These are phyloP conservation scores for Carex pumila DNA, from an alignment of 176 grass and related monocot species.

Conservation along the genomic window DNA sequence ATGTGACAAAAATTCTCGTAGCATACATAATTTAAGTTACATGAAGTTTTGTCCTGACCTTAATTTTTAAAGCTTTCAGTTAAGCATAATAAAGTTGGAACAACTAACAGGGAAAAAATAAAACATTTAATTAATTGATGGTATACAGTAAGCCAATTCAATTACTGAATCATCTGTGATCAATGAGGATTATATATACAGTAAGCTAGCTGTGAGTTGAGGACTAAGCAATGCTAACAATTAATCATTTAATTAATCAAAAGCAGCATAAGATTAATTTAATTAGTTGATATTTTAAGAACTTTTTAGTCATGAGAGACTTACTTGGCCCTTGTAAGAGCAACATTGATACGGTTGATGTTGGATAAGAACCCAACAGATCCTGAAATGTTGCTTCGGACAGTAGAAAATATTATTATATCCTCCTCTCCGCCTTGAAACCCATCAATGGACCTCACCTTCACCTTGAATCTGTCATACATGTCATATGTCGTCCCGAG, in stretches of 20 bases:
- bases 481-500: constrained; percentile 21
- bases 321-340: constrained; percentile 17
- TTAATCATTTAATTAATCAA: too few relatives aligned
- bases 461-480: constrained; percentile 24
- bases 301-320: neutral
- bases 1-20: neutral
- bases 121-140: neutral
- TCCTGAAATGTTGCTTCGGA: constrained; percentile 11
- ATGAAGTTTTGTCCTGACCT: neutral
- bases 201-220: neutral
- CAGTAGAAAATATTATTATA: constrained; percentile 54
- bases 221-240: too few relatives aligned
- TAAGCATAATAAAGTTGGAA: neutral
- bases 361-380: constrained; percentile 12
- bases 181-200: neutral
- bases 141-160: too few relatives aligned
- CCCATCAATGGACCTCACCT: constrained; percentile 45
- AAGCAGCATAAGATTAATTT: too few relatives aligned
- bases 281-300: neutral
- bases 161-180: neutral
- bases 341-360: constrained; percentile 17
- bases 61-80: neutral
- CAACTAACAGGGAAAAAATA: neutral
- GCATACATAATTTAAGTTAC: too few relatives aligned
- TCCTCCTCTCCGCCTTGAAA: constrained; percentile 58